Base-by-base conservation (phyloP, 176 grass and related monocot species). In the Poa pratensis region DNA sequence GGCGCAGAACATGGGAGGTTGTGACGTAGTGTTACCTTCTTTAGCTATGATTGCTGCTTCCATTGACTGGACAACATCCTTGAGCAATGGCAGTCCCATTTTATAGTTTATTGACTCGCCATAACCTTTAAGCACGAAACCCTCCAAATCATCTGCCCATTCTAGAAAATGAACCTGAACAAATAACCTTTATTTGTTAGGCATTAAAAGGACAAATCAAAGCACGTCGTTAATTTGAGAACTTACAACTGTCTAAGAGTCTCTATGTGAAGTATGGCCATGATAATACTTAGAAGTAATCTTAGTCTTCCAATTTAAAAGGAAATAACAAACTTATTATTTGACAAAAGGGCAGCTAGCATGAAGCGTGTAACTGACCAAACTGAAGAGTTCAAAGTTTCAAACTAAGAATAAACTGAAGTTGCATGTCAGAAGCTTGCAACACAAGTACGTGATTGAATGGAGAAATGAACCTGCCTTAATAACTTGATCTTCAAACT, bases 71-170 rank as follows among this genome's bases (percentile, higher is more conserved):
- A 99, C 87, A 73, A 95, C 87, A 75, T 99, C 93, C 82, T 72
- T 87, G 26, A 96, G 91, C 58, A 99, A 84, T 55, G 96, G 96
- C 40, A 94, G 73, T 55, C 93, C 96, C 93, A 99, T 96, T 52
- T 80, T 82, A 30, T 99, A 99, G 76, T 99, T 99, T 87, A 99
- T 95, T 6, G 96, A 94, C 65, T 95, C 85, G 48, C 96, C 96
- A 79, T 99, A 99, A 76, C 96, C 93, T 84, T 99, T 99, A 46
- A 99, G 89, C 40, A 99, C 40, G 85, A 99, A 99, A 67, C 67
- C 88, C 69, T 99, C 96, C 81, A 99, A 83, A 88, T 99, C 96
- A 91, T 99, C 96, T 72, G 93, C 94, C 96, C 96, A 96, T 34
- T 99, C 96, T 45, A 99, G 91, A 32, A 89, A 74, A 88, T 71